Percentiles rank a stretch among this genome's conserved stretches.
Evolutionary conservation across 2,329 filamentous ascomycete species (phyloP).

Genomic region (Epichloe elymi): DNA sequence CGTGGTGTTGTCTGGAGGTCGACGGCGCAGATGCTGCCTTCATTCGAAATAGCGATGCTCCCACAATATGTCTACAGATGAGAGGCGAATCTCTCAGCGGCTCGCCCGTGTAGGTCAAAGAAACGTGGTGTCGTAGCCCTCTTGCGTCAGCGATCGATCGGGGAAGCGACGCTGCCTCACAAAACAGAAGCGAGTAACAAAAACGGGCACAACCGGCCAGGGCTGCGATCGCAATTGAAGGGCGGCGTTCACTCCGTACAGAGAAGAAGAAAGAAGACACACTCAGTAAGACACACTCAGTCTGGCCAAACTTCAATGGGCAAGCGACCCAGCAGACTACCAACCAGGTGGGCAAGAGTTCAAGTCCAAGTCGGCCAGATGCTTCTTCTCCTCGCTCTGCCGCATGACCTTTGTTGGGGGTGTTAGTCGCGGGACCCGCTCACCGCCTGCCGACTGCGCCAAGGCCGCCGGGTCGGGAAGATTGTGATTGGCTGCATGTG

Average conservation of each 20-base stretch:
- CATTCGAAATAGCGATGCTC: too few species aligned
- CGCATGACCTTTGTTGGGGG: background rate
- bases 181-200: background rate
- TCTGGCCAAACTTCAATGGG: background rate
- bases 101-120: background rate
- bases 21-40: too few species aligned
- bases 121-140: background rate
- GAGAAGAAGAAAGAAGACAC: background rate
- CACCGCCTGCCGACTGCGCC: constrained; percentile 11
- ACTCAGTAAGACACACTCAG: background rate
- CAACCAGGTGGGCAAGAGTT: background rate
- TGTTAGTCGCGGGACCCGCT: constrained; percentile 10
- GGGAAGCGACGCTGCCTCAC: background rate
- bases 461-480: background rate
- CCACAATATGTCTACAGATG: background rate
- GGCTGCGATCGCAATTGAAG: background rate
- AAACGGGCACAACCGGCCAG: background rate
- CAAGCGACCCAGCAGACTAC: background rate
- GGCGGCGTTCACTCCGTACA: background rate
- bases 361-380: background rate
- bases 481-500: constrained; percentile 5
- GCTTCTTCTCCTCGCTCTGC: constrained; percentile 1
- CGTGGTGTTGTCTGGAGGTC: background rate
- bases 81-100: background rate
- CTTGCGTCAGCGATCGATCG: background rate